Percentiles rank a stretch among this genome's conserved stretches.
Conservation (phyloP, 805 yeast genomes). For the Yamadazyma paraphyllophila region DNA sequence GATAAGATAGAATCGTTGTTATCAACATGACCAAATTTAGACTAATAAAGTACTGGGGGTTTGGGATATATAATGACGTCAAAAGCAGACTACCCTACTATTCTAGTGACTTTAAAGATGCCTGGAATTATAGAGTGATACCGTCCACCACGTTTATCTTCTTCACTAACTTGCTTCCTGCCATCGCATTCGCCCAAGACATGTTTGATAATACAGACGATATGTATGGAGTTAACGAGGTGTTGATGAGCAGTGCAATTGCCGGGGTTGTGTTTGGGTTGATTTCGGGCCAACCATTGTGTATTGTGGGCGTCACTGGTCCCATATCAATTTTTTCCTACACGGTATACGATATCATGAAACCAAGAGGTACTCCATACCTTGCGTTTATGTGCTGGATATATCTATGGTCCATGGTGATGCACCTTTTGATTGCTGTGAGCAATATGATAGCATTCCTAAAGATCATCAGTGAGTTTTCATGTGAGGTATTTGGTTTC, state of each 20-base stretch:
- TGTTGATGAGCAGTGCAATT: constrained; percentile 76
- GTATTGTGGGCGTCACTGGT: constrained; percentile 97
- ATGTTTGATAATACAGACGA: constrained; percentile 90
- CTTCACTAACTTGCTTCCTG: constrained; percentile 89
- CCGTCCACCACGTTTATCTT: constrained; percentile 83
- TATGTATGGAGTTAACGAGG: constrained; percentile 90
- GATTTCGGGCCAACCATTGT: constrained; percentile 85
- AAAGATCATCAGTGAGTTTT: constrained; percentile 71
- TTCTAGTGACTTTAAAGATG: constrained; percentile 76
- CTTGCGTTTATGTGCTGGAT: constrained; percentile 97
- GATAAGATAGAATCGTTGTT: constrained; percentile 2
- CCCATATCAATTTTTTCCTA: constrained; percentile 91
- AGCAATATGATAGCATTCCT: constrained; percentile 65
- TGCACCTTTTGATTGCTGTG: constrained; percentile 73
- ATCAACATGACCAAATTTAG: constrained; percentile 9
- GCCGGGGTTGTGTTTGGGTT: constrained; percentile 89
- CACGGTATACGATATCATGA: constrained; percentile 75
- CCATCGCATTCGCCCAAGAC: constrained; percentile 94
- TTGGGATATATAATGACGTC: constrained; percentile 56
- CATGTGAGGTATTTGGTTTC: constrained; percentile 91
- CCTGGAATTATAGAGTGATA: constrained; percentile 78
- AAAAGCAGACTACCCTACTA: constrained; percentile 62
- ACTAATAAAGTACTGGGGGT: constrained; percentile 28
- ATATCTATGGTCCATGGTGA: constrained; percentile 83
- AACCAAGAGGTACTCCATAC: constrained; percentile 53